Conservation (phyloP, 371 early-diverging fungal genomes). For the Globomyces sp. region DNA sequence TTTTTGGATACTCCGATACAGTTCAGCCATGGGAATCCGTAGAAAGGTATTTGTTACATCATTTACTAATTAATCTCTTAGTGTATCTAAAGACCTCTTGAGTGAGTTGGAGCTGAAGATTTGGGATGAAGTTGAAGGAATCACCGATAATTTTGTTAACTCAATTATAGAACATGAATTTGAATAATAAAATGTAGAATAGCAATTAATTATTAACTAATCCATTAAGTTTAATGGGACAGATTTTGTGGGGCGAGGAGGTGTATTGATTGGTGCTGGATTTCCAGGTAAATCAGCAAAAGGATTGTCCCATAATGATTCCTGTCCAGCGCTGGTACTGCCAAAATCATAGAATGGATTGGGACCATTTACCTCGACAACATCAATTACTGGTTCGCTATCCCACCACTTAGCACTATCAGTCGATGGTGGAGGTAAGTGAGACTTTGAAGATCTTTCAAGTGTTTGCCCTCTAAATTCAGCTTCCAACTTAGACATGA, state of each 20-base stretch:
- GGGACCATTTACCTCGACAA: not conserved
- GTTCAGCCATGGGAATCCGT: not conserved
- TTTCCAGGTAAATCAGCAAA: not conserved
- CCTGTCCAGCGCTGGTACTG: not conserved
- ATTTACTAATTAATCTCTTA: not conserved
- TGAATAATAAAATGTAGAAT: no score
- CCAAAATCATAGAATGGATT: constrained; percentile 16
- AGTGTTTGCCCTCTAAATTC: not conserved
- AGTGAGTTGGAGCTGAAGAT: not conserved
- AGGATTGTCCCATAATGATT: not conserved
- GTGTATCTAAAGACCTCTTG: constrained; percentile 3
- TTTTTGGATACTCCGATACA: constrained; percentile 8
- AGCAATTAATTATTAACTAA: not conserved
- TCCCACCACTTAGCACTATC: constrained; percentile 25
- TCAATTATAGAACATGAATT: constrained; percentile 8
- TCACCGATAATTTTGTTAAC: not conserved
- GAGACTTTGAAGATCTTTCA: no score
- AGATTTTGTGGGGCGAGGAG: not conserved
- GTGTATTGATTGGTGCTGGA: not conserved
- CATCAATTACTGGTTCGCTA: not conserved
- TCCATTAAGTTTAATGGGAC: constrained; percentile 8
- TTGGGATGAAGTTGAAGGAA: not conserved
- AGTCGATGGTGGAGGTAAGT: constrained; percentile 22
- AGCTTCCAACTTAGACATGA: not conserved
- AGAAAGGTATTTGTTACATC: not conserved